Evolutionary conservation across 768 basidiomycete species (phyloP).

Genomic region (Suillus cothurnatus): DNA sequence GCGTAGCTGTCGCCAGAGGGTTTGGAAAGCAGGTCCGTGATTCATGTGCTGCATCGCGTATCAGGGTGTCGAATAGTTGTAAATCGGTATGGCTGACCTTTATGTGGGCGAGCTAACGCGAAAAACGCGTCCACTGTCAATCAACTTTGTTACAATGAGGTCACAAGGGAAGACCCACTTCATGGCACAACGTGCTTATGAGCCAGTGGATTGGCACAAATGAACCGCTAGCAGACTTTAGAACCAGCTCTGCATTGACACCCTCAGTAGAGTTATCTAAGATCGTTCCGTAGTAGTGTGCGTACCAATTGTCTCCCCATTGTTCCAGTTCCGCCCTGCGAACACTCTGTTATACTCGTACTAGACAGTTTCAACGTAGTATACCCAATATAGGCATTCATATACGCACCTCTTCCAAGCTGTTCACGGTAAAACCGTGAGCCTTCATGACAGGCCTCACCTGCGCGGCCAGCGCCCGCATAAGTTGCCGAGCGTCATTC

Average conservation of each 20-base stretch:
- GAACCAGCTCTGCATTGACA: slow-evolving; percentile 64
- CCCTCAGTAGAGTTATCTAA: background rate
- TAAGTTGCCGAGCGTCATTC: slow-evolving; percentile 68
- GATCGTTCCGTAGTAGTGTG: background rate
- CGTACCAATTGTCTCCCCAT: slow-evolving; percentile 76
- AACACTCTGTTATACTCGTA: slow-evolving; percentile 81
- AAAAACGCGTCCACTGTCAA: slow-evolving; percentile 11
- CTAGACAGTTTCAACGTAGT: slow-evolving; percentile 36
- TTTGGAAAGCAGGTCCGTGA: slow-evolving; percentile 76
- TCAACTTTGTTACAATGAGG: background rate
- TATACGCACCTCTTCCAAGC: slow-evolving; percentile 73
- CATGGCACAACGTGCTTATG: slow-evolving; percentile 81
- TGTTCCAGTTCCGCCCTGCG: slow-evolving; percentile 84
- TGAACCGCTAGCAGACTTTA: slow-evolving; percentile 60
- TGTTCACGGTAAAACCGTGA: slow-evolving; percentile 76
- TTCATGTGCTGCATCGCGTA: slow-evolving; percentile 64
- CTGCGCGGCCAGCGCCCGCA: slow-evolving; percentile 82
- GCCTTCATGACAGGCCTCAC: slow-evolving; percentile 82
- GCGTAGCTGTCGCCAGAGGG: slow-evolving; percentile 67
- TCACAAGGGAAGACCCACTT: slow-evolving; percentile 47
- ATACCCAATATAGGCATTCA: background rate
- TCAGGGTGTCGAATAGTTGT: background rate
- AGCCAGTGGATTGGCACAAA: slow-evolving; percentile 68
- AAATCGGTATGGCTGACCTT: slow-evolving; percentile 47
- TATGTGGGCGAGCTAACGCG: slow-evolving; percentile 73